These are phyloP conservation scores for Dothistroma pini DNA, from an alignment of 2,329 filamentous ascomycete genomes.

Conservation along the genomic window DNA sequence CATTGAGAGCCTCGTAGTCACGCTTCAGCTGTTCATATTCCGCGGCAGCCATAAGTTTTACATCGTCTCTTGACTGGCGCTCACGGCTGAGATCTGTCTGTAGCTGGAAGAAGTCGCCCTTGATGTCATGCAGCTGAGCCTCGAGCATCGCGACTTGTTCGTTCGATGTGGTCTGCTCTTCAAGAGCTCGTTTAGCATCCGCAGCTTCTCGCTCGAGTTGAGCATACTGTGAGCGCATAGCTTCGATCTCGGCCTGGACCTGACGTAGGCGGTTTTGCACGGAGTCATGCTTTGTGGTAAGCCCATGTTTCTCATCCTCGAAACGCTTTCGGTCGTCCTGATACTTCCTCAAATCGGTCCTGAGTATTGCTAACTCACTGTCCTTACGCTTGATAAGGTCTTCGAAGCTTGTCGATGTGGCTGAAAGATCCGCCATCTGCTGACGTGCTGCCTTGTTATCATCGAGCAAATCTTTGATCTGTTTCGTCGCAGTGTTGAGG, in stretches of 20 bases:
- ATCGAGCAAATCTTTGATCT: conserved; percentile 70
- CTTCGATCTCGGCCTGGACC: conserved; percentile 81
- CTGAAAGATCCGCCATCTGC: conserved; percentile 80
- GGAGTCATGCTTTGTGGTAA: conserved; percentile 74
- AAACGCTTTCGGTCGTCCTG: conserved; percentile 75
- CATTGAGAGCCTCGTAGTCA: conserved; percentile 81
- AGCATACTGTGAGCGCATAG: conserved; percentile 76
- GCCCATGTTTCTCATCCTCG: conserved; percentile 70
- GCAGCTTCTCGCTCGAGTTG: conserved; percentile 85
- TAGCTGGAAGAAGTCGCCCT: conserved; percentile 75
- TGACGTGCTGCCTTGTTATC: conserved; percentile 81
- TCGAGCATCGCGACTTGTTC: conserved; percentile 84
- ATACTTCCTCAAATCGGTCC: conserved; percentile 76
- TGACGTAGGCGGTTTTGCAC: conserved; percentile 73
- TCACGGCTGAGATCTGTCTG: conserved; percentile 89
- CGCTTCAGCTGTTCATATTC: conserved; percentile 78
- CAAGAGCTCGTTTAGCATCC: conserved; percentile 80
- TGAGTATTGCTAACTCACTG: conserved; percentile 81
- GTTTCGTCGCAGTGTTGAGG: conserved; percentile 66
- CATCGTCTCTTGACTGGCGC: conserved; percentile 89
- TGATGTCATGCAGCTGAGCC: conserved; percentile 81
- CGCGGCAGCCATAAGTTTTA: conserved; percentile 84
- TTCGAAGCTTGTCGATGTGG: conserved; percentile 92
- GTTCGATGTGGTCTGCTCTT: conserved; percentile 86
- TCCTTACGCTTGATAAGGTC: conserved; percentile 91